Evolutionary conservation across 345 rosid species (phyloP), one percentile per base, ranked within the genome.

Genomic region (Leavenworthia alabamica): DNA sequence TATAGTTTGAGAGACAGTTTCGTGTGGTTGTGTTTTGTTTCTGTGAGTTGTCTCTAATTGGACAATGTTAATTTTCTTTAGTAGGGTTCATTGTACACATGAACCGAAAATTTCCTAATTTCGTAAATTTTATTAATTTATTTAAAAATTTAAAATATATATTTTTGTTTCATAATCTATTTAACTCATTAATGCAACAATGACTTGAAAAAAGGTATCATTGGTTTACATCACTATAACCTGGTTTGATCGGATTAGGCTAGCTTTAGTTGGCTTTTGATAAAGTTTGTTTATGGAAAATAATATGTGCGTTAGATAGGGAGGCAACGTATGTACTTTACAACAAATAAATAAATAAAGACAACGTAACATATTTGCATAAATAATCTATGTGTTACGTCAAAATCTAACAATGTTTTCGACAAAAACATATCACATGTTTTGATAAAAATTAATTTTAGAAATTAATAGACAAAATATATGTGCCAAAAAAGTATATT

Each of bases 21-120:
- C 19, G 52, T 62, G 56, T 62, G 39, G 57, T 35, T 19, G 52
- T 62, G 56, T 62, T 46, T 53, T 62, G 52, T 70, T 28, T 62
- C 40, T 51, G 66, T 64, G 60, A 12, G 41, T 64, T 58, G 69
- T 55, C 39, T 55, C 16, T 31, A 49, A 19, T 56, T 49, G 44
- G 39, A 14, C 5, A 23, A 24, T 47, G 58, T 40, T n/a, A 20
- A 39, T 5, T 62, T 14, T 28, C 15, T 41, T 49, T 31, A 13
- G 33, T 13, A 31, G 2, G 66, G 62, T 60, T 52, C 67, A 37
- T 37, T 37, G 42, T 37, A 13, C 41, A 37, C 17, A 68, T 68
- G 45, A 68, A 45, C 56, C 61, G 3, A 52, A 52, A 10, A 29
- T 50, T 41, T 42, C 1, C 31, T 26, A 14, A 23, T 14, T 68